Percentiles rank a stretch among this genome's conserved stretches.
Conservation (phyloP, 2,329 filamentous ascomycete genomes). For the Xylariaceae sp. region DNA sequence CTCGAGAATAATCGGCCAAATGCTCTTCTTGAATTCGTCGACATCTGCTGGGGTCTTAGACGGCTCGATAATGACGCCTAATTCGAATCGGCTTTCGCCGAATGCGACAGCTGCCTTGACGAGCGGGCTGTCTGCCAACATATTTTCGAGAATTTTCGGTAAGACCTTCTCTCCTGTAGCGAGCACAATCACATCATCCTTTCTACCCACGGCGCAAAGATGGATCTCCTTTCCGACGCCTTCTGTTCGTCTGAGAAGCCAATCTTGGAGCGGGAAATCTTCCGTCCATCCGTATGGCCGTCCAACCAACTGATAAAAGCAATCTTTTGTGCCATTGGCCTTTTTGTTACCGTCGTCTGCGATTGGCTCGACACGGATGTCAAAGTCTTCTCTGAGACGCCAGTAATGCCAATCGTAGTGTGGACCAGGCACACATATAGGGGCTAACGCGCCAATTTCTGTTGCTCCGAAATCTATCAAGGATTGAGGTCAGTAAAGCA, state of each 20-base stretch:
- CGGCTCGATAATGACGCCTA: constrained; percentile 2
- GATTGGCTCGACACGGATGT: neutral
- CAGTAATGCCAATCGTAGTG: neutral
- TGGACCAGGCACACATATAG: neutral
- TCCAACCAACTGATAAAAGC: neutral
- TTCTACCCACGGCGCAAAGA: neutral
- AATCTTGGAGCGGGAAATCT: neutral
- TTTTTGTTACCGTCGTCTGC: neutral
- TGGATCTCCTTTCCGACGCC: neutral
- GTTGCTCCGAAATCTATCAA: neutral
- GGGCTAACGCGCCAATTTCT: neutral
- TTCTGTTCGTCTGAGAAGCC: neutral
- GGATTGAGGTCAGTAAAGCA: neutral
- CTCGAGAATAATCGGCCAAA: neutral
- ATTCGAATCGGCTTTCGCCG: neutral
- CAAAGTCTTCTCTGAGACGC: neutral
- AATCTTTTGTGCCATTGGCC: neutral
- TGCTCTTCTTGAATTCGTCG: neutral
- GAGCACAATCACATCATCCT: neutral
- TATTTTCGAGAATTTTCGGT: neutral
- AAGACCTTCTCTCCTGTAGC: neutral
- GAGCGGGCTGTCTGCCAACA: neutral
- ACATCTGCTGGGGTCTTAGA: neutral
- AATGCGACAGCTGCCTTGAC: neutral
- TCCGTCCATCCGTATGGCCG: neutral